A percentile compares a stretch with the other conserved stretches of the same genome.
These are phyloP conservation scores for Limnomonas spitsbergensis DNA, from an alignment of 139 green algal species.

Conservation along the genomic window DNA sequence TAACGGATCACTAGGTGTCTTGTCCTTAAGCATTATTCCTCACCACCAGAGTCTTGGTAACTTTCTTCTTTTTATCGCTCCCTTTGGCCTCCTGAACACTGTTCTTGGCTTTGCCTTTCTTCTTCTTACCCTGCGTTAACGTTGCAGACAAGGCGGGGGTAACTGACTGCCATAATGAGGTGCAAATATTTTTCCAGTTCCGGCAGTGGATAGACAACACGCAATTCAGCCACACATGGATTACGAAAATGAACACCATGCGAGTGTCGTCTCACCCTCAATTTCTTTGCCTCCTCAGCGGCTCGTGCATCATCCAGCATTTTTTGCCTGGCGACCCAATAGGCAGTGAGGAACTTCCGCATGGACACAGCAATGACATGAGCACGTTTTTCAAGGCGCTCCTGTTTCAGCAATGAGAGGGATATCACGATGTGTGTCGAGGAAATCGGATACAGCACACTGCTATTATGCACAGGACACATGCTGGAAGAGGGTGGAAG, in stretches of 20 bases:
- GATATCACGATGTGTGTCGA: too few relatives aligned
- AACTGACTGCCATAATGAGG: neutral
- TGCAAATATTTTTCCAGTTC: slow-evolving; percentile 9
- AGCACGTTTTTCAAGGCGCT: slow-evolving; percentile 9
- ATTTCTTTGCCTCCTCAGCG: slow-evolving; percentile 7
- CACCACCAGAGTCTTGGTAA: slow-evolving; percentile 19
- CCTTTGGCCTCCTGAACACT: neutral
- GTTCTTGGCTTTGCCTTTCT: neutral
- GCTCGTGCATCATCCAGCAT: slow-evolving; percentile 21
- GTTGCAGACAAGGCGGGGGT: neutral
- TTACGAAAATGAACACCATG: neutral
- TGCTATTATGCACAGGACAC: slow-evolving; percentile 1
- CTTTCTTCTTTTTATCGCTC: slow-evolving; percentile 2
- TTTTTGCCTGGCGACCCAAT: slow-evolving; percentile 2
- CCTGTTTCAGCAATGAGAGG: too few relatives aligned
- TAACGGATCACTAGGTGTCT: neutral
- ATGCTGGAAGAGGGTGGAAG: too few relatives aligned
- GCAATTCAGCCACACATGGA: neutral
- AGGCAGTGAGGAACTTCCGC: slow-evolving; percentile 16
- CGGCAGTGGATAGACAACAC: too few relatives aligned
- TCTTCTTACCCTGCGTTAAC: slow-evolving; percentile 5
- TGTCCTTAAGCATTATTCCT: neutral
- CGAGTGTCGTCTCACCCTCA: too few relatives aligned
- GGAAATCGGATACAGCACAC: too few relatives aligned
- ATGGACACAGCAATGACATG: neutral